Base-by-base conservation (phyloP, 1,139 yeast genomes). In the Zygosaccharomyces pseudobailii region DNA sequence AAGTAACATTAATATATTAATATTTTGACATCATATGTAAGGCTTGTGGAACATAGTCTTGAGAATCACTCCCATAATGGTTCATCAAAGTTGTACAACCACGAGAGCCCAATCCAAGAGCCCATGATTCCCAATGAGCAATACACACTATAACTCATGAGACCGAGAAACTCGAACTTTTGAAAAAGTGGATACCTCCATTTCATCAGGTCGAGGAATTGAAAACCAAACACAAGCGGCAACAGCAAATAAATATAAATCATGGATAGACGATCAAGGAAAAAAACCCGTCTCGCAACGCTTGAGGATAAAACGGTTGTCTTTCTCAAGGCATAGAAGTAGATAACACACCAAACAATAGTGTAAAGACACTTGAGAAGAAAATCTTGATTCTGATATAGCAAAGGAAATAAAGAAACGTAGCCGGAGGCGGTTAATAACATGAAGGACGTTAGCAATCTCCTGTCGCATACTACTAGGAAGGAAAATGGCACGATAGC, bases 401-500 rank as follows among this genome's bases (percentile, higher is more conserved):
- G 74, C 48, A 92, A 75, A 3, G 99, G 98, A 68, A 90, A 88
- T 45, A 92, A 70, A 2, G 96, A 86, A 4, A 87, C 86, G 63
- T 87, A 87, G 0, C 97, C 97, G 20, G 96, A 79, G 8, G 87
- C 79, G 1, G 83, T 81, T 41, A 90, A 71, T 6, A 82, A 66
- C 61, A 80, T 77, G 60, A 79, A 85, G 0, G 92, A 82, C 5
- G 82, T 77, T 42, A 90, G 68, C 33, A 89, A 70, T 46, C 94
- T 75, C 51, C 84, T 76, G 61, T 89, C 96, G 32, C 78, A 74
- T 10, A 83, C 73, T 2, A 85, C 87, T 33, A 90, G 68, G 63
- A 92, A 85, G 4, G 94, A 76, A 63, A 88, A 80, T 1, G 99
- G 98, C 61, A 94, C 78, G n/a, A 92, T 86, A 2, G 90, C 84